Percentiles rank a stretch among this genome's conserved stretches.
Evolutionary conservation across 371 early-diverging fungal genomes (phyloP).

Genomic region (Rhizopus arrhizus): DNA sequence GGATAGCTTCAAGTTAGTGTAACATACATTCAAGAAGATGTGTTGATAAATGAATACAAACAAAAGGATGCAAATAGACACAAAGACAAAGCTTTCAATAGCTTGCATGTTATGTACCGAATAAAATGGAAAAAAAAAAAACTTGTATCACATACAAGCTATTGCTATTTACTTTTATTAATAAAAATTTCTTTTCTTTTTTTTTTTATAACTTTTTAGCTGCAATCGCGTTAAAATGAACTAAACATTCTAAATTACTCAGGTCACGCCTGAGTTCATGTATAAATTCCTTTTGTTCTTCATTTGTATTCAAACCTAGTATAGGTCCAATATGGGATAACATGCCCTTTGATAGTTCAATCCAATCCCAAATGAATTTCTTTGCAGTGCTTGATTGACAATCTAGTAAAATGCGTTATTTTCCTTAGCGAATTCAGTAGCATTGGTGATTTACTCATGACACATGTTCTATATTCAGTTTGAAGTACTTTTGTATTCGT

Average conservation of each 20-base stretch:
- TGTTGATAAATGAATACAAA: no score
- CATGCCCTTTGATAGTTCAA: constrained; percentile 19
- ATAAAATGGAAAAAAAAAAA: no score
- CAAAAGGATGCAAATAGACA: no score
- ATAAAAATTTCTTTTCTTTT: no score
- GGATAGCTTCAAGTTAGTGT: no score
- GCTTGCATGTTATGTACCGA: no score
- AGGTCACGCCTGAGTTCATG: background rate
- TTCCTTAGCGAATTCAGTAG: background rate
- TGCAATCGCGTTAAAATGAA: constrained; percentile 16
- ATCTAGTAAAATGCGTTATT: background rate
- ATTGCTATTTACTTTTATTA: no score
- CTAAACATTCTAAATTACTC: constrained; percentile 6
- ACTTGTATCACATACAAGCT: no score
- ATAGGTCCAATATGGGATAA: constrained; percentile 22
- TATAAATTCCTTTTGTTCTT: constrained; percentile 10
- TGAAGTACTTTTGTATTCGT: constrained; percentile 17
- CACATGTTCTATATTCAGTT: constrained; percentile 19
- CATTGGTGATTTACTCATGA: constrained; percentile 24
- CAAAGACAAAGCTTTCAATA: no score
- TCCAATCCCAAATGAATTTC: constrained; percentile 33
- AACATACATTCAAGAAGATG: no score
- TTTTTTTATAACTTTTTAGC: constrained; percentile 6
- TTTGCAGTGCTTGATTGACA: constrained; percentile 9
- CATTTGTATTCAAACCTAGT: constrained; percentile 11